These are phyloP conservation scores for Stenogyne calaminthoides DNA, from an alignment of 305 asterid genomes.

Conservation along the genomic window DNA sequence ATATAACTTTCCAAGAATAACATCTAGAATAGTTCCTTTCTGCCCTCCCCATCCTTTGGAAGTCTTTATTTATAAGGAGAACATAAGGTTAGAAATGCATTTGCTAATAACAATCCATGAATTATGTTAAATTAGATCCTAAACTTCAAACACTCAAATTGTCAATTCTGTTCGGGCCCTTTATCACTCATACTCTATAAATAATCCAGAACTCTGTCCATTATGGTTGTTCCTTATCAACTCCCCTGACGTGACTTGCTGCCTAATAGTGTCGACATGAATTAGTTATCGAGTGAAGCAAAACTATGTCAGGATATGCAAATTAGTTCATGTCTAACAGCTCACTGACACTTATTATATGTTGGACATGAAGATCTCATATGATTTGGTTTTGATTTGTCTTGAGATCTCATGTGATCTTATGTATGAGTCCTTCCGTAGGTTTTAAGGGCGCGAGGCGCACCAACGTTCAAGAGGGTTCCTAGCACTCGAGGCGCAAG, in stretches of 20 bases:
- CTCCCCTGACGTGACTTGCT: background rate
- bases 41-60: background rate
- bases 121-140: too few relatives aligned
- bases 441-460: background rate
- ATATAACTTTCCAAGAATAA: background rate
- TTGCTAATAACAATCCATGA: background rate
- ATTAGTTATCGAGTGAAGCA: conserved; percentile 3
- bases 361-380: background rate
- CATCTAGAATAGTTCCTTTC: background rate
- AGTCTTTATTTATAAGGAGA: background rate
- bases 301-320: background rate
- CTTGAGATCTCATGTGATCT: background rate
- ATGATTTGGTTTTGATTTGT: background rate
- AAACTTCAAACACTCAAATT: background rate
- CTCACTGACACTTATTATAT: background rate
- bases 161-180: background rate
- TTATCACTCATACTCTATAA: background rate
- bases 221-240: background rate
- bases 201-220: background rate
- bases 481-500: too few relatives aligned
- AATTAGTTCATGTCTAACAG: background rate
- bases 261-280: background rate
- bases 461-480: too few relatives aligned
- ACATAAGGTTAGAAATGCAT: background rate
- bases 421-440: background rate